Percentiles rank a stretch among this genome's conserved stretches.
Evolutionary conservation across 2,329 filamentous ascomycete genomes (phyloP).

Genomic region (Exserohilum rostratum): DNA sequence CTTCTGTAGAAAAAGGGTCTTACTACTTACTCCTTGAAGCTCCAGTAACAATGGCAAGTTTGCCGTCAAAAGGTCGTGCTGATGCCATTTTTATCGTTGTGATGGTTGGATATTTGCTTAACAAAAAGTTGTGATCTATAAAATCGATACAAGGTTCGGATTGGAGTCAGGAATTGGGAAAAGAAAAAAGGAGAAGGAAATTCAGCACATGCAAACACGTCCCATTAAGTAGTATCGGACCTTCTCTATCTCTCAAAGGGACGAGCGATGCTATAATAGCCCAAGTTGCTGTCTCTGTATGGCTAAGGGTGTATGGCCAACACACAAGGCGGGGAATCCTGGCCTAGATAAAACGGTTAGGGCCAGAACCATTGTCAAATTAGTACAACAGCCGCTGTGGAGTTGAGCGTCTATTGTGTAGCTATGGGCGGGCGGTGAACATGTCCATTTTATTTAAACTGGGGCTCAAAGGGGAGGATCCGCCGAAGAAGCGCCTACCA

Average conservation of each 20-base stretch:
- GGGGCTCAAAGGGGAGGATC: not conserved
- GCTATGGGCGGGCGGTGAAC: not conserved
- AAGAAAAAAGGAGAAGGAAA: not conserved
- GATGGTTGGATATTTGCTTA: no score
- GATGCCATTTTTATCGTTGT: not conserved
- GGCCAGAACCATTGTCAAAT: not conserved
- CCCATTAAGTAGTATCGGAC: conserved; percentile 1
- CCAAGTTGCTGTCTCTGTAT: not conserved
- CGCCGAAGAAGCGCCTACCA: not conserved
- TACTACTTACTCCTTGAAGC: conserved; percentile 9
- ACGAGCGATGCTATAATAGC: not conserved
- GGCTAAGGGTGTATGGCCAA: no score
- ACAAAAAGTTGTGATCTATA: no score
- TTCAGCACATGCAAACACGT: not conserved
- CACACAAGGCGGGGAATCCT: conserved; percentile 4
- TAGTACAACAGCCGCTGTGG: not conserved
- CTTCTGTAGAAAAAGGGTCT: no score
- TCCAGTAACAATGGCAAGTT: conserved; percentile 12
- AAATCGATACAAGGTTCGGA: not conserved
- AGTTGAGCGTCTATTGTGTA: not conserved
- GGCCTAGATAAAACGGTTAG: conserved; percentile 1
- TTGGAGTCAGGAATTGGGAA: not conserved
- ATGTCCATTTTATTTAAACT: not conserved
- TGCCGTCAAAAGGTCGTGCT: conserved; percentile 9
- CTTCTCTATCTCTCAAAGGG: not conserved